Percentiles rank a stretch among this genome's conserved stretches.
phyloP scores from a whole-genome alignment of 169 alveolate species.

The Neospora caninum region DNA sequence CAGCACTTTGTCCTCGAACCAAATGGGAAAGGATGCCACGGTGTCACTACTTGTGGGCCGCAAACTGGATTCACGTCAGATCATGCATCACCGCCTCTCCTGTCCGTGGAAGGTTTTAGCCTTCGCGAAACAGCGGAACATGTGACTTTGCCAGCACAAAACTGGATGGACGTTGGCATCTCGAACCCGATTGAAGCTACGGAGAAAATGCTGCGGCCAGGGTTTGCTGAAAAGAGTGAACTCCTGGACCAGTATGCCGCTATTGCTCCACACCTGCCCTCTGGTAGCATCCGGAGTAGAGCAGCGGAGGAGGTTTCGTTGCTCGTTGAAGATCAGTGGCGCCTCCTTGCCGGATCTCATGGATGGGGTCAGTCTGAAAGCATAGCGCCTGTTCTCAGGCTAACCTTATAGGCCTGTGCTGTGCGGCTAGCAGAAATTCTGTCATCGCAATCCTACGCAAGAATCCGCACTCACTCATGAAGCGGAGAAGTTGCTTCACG shows the following conservation, averaged over 20 bases:
- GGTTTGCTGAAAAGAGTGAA: neutral
- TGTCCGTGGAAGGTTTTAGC: too few species aligned
- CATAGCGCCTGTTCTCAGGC: neutral
- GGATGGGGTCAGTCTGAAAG: constrained; percentile 25
- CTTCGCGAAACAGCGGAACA: too few species aligned
- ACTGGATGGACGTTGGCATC: neutral
- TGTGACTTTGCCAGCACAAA: neutral
- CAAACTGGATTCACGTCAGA: too few species aligned
- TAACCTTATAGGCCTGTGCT: neutral
- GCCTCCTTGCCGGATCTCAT: neutral
- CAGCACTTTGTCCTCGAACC: too few species aligned
- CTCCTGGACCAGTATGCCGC: neutral
- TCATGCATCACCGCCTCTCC: too few species aligned
- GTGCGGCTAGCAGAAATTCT: neutral
- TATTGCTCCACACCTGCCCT: neutral
- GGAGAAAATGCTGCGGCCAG: neutral
- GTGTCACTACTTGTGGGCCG: too few species aligned
- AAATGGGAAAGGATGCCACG: too few species aligned
- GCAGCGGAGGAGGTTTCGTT: neutral
- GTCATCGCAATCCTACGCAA: too few species aligned
- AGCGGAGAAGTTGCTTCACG: too few species aligned
- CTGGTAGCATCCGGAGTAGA: constrained; percentile 11
- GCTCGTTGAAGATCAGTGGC: constrained; percentile 35
- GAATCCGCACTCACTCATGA: too few species aligned
- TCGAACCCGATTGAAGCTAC: neutral